A percentile compares a stretch with the other conserved stretches of the same genome.
These are phyloP conservation scores for Diaporthe batatas DNA, from an alignment of 2,329 filamentous ascomycete genomes.

Conservation along the genomic window DNA sequence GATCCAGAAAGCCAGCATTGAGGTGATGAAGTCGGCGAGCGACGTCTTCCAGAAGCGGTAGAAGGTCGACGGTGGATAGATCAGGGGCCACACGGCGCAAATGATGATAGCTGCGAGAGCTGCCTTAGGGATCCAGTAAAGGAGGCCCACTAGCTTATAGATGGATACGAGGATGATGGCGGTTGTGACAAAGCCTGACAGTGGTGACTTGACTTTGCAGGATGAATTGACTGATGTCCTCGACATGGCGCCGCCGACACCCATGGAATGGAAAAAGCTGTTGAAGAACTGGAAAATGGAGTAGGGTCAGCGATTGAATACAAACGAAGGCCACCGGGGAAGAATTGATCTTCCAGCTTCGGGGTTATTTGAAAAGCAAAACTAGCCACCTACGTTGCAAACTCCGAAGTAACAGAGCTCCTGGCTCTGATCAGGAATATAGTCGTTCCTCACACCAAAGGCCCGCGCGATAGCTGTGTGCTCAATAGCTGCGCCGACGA, in stretches of 20 bases:
- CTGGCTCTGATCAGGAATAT: constrained; percentile 73
- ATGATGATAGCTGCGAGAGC: constrained; percentile 77
- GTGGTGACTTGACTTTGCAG: constrained; percentile 71
- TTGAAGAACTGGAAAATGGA: constrained; percentile 62
- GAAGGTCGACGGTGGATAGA: constrained; percentile 69
- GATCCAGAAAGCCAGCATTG: constrained; percentile 75
- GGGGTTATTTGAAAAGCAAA: not conserved
- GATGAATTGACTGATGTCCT: constrained; percentile 76
- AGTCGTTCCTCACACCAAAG: constrained; percentile 72
- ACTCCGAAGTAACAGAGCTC: constrained; percentile 74
- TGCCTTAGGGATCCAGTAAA: constrained; percentile 78
- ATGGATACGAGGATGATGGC: constrained; percentile 73
- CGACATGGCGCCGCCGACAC: constrained; percentile 75
- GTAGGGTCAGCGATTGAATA: not conserved
- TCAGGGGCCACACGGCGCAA: constrained; percentile 73
- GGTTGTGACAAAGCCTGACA: constrained; percentile 71
- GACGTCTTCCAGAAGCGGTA: constrained; percentile 75
- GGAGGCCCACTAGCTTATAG: constrained; percentile 70
- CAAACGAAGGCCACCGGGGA: not conserved
- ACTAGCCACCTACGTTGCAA: constrained; percentile 57
- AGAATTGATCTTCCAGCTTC: not conserved
- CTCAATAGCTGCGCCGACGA: constrained; percentile 72
- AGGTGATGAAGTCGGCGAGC: constrained; percentile 73
- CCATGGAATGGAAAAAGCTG: constrained; percentile 74
- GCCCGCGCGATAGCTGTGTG: constrained; percentile 75